Evolutionary conservation across 2,329 filamentous ascomycete species (phyloP).

Genomic region (Penicillium sp.): DNA sequence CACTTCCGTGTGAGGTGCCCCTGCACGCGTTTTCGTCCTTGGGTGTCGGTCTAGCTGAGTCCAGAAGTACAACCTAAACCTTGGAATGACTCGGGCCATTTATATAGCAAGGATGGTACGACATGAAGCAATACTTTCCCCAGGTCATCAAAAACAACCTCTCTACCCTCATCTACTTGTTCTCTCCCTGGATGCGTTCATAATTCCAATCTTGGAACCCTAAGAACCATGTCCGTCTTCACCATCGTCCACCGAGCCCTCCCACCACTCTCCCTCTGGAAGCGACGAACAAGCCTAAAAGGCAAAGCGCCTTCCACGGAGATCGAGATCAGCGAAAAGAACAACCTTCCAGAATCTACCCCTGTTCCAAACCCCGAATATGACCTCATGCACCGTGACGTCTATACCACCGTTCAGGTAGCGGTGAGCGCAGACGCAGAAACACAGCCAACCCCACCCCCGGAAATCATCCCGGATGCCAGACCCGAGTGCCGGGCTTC

Average conservation of each 20-base stretch:
- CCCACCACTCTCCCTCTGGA: conserved; percentile 20
- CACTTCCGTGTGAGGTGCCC: conserved; percentile 21
- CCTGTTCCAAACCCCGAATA: not conserved
- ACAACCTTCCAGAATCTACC: not conserved
- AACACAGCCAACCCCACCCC: not conserved
- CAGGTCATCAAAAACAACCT: not conserved
- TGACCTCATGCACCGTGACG: conserved; percentile 20
- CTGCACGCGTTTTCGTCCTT: conserved; percentile 21
- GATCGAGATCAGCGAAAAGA: not conserved
- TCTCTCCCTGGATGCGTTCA: conserved; percentile 1
- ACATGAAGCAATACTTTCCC: conserved; percentile 1
- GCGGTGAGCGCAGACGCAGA: conserved; percentile 20
- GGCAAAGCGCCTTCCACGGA: conserved; percentile 19
- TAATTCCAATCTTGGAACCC: not conserved
- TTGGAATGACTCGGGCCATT: not conserved
- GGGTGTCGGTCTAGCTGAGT: conserved; percentile 10
- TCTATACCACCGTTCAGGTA: conserved; percentile 21
- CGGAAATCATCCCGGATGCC: not conserved
- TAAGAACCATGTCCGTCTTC: conserved; percentile 18
- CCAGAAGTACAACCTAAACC: conserved; percentile 8
- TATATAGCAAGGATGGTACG: conserved; percentile 5
- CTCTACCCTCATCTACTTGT: not conserved
- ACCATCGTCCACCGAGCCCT: conserved; percentile 24
- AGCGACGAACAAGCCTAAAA: conserved; percentile 14
- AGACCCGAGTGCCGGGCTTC: conserved; percentile 12